These are phyloP conservation scores for Aspergillus sp. DNA, from an alignment of 2,329 filamentous ascomycete genomes.

Conservation along the genomic window DNA sequence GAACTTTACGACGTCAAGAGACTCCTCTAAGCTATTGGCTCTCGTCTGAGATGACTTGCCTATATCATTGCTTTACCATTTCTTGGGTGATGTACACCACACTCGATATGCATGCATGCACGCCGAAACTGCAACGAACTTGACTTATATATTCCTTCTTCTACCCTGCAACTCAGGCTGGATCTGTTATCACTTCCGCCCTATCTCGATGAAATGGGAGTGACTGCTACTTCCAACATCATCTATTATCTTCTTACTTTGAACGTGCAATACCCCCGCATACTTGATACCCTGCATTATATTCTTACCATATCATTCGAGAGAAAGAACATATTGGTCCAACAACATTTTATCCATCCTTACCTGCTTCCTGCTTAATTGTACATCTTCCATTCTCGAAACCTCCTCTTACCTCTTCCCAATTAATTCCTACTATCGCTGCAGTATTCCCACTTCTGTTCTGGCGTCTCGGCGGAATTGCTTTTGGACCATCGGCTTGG, in stretches of 20 bases:
- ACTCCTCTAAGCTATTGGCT: constrained; percentile 36
- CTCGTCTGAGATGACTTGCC: neutral
- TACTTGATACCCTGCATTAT: constrained; percentile 7
- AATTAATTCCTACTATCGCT: neutral
- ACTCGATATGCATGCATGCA: constrained; percentile 7
- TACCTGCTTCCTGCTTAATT: neutral
- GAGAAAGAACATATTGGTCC: neutral
- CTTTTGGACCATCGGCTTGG: neutral
- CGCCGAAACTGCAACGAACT: neutral
- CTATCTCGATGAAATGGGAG: neutral
- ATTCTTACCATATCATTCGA: neutral
- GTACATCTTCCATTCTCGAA: neutral
- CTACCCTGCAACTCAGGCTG: neutral
- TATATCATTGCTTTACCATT: neutral
- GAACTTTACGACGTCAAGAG: constrained; percentile 39
- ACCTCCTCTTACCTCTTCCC: neutral
- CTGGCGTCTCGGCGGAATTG: neutral
- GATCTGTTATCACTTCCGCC: constrained; percentile 6
- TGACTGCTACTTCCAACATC: neutral
- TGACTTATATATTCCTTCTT: neutral
- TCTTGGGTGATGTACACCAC: neutral
- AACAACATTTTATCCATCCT: neutral
- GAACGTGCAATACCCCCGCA: neutral
- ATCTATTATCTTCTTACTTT: neutral
- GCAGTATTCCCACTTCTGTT: neutral